A percentile compares a stretch with the other conserved stretches of the same genome.
Conservation (phyloP, 305 asterid species). For the Solanum hybrid region DNA sequence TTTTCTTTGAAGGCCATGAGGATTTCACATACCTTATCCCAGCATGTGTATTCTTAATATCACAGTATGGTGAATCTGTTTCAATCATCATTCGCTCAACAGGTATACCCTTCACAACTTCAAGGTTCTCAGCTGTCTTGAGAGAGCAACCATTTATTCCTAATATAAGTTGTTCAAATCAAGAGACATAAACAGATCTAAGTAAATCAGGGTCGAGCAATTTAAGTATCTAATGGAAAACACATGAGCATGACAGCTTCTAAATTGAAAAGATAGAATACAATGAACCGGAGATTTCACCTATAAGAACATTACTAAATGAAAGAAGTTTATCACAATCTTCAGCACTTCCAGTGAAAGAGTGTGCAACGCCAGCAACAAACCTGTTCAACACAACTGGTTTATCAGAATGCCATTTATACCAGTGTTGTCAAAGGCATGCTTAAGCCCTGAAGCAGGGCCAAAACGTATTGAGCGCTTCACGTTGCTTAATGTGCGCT, state of each 20-base stretch:
- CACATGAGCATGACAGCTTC: constrained; percentile 4
- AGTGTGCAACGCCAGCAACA: constrained; percentile 79
- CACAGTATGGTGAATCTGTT: constrained; percentile 95
- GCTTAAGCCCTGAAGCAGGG: neutral
- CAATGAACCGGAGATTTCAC: constrained; percentile 22
- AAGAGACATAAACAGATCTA: neutral
- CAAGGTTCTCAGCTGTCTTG: constrained; percentile 72
- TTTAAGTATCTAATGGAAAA: neutral
- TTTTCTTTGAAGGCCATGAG: constrained; percentile 81
- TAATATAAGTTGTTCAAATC: constrained; percentile 14
- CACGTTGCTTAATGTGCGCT: neutral
- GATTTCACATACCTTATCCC: constrained; percentile 68
- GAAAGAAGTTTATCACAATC: constrained; percentile 76
- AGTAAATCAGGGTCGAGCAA: neutral
- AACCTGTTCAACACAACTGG: constrained; percentile 37
- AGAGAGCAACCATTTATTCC: constrained; percentile 91
- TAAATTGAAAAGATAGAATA: constrained; percentile 1
- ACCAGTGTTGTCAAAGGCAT: neutral
- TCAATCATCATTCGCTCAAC: constrained; percentile 79
- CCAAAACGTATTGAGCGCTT: neutral
- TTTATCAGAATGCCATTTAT: neutral
- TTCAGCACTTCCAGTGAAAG: constrained; percentile 81
- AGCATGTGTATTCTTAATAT: constrained; percentile 81
- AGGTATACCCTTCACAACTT: constrained; percentile 79
- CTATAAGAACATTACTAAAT: constrained; percentile 63